phyloP scores from a whole-genome alignment of 176 grass and related monocot genomes.

The Oryza nivara region DNA sequence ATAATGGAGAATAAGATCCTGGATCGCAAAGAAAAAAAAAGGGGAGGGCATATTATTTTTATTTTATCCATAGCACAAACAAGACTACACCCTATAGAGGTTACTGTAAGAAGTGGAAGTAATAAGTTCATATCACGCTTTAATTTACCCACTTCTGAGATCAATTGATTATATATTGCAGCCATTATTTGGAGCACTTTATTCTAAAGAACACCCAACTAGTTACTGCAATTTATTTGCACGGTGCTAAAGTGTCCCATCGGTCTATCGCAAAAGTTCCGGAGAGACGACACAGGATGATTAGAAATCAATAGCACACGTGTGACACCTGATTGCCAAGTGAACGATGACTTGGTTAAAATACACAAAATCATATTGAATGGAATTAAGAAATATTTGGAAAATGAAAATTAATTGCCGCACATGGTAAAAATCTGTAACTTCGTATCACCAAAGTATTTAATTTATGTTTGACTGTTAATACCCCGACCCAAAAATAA shows the following conservation, averaged over 20 bases:
- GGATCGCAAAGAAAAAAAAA: not conserved
- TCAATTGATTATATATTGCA: constrained; percentile 5
- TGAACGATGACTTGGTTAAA: not conserved
- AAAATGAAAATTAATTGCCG: not conserved
- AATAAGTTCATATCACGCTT: not conserved
- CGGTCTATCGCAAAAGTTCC: not conserved
- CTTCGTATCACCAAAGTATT: not conserved
- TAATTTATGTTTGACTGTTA: not conserved
- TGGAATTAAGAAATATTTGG: not conserved
- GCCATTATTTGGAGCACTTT: constrained; percentile 11
- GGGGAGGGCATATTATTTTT: not conserved
- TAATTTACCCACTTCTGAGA: not conserved
- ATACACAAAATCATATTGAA: not conserved
- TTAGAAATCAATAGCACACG: not conserved
- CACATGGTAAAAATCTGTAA: too few species aligned
- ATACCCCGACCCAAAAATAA: not conserved
- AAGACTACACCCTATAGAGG: not conserved
- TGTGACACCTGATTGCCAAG: not conserved
- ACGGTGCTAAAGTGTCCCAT: not conserved
- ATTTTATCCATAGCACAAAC: not conserved
- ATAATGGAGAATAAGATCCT: constrained; percentile 21
- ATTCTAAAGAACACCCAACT: constrained; percentile 16
- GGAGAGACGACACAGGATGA: not conserved
- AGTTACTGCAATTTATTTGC: not conserved
- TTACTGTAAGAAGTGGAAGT: constrained; percentile 21